phyloP scores from a whole-genome alignment of 768 basidiomycete species.

The Boletus pseudo-olivaceus region DNA sequence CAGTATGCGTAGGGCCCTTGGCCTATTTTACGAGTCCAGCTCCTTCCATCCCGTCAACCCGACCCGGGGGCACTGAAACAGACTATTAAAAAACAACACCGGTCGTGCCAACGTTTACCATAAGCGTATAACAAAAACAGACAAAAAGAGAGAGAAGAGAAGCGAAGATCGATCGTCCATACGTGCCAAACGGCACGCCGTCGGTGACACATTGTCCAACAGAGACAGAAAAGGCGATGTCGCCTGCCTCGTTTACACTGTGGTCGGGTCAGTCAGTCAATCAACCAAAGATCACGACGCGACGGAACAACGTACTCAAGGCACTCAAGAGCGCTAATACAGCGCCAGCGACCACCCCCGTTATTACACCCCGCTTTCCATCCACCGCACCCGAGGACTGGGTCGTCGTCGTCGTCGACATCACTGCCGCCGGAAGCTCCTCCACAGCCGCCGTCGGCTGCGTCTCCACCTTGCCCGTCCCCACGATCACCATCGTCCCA shows the following conservation, averaged over 20 bases:
- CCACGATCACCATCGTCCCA: slow-evolving; percentile 73
- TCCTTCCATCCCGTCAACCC: too few species aligned
- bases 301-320: neutral
- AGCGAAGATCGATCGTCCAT: neutral
- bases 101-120: neutral
- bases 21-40: too few species aligned
- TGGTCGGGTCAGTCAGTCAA: neutral
- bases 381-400: neutral
- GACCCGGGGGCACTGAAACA: too few species aligned
- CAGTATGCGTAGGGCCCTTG: too few species aligned
- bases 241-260: neutral
- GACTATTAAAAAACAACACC: neutral
- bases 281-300: neutral
- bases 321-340: neutral
- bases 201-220: neutral
- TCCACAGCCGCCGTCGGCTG: slow-evolving; percentile 52
- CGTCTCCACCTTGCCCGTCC: slow-evolving; percentile 69
- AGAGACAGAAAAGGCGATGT: neutral
- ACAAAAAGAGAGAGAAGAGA: too few species aligned
- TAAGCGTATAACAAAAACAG: neutral
- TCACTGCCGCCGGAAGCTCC: slow-evolving; percentile 39
- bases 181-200: neutral
- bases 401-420: neutral
- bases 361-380: neutral
- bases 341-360: neutral